Base-by-base conservation (phyloP, 306 rosid species). In the Inga oerstediana region DNA sequence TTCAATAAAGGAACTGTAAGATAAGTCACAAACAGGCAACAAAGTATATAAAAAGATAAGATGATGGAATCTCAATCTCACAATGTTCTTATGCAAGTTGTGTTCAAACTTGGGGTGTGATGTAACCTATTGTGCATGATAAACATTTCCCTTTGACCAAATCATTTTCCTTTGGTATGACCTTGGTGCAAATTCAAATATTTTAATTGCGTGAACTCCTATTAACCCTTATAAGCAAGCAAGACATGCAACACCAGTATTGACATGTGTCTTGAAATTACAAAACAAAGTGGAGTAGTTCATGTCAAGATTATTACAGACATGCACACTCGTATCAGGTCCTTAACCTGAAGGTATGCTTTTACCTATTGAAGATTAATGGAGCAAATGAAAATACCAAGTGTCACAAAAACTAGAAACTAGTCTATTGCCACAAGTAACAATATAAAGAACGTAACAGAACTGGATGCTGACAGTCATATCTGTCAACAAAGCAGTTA, bases 1-100 rank as follows among this genome's bases (percentile, higher is more conserved):
- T 79, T 45, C 48, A 83, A 84, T 78, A 67, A 81, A 54, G 64
- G 78, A 20, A 77, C 59, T 46, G 58, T 39, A 80, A 59, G 74
- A 56, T 58, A 66, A 62, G 71, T 62, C 12, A 27, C 39, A 61
- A 65, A 83, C 67, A 49, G 75, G 74, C 66, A 72, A 54, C 11
- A 43, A 24, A 56, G 34, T 46, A 75, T 52, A 74, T 19, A 51
- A 80, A 30, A 45, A 13, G 5, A 24, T 24, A 46, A 27, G 37
- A 49, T 10, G 13, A 62, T 16, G 39, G 54, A 58, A 45, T 34
- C 27, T 68, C 52, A 30, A 74, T 20, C 64, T 35, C 44, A 79
- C 59, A 75, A 69, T 54, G 72, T 5, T 41, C 52, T 12, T 9
- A 58, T 14, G 75, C 56, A 73, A 79, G 46, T 75, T 41, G n/a